phyloP scores from a whole-genome alignment of 2,329 filamentous ascomycete species.

The Ascomycota sp. region DNA sequence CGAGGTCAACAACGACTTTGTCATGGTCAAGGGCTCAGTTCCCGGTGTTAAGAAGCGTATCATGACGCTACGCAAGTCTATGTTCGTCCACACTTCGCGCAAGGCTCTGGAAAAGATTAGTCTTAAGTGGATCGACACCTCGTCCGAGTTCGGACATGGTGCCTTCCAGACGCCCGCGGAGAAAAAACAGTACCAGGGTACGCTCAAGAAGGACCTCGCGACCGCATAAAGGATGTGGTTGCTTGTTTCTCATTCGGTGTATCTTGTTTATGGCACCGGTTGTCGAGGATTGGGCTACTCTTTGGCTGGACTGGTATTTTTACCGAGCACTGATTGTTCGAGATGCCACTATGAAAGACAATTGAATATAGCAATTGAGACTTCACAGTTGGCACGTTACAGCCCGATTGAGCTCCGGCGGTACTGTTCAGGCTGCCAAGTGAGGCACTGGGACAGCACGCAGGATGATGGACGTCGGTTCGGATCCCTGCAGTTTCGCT shows the following conservation, averaged over 20 bases:
- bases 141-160: constrained; percentile 99
- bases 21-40: constrained; percentile 93
- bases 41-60: constrained; percentile 99
- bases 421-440: too few relatives aligned
- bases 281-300: constrained; percentile 26
- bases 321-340: too few relatives aligned
- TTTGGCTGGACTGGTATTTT: constrained; percentile 16
- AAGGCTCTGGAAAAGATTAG: constrained; percentile 97
- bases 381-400: too few relatives aligned
- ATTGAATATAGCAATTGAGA: constrained; percentile 9
- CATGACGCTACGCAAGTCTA: constrained; percentile 96
- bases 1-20: constrained; percentile 97
- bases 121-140: constrained; percentile 99
- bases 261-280: constrained; percentile 30
- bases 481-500: too few relatives aligned
- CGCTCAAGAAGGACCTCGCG: constrained; percentile 90
- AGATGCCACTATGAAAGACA: constrained; percentile 14
- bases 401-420: too few relatives aligned
- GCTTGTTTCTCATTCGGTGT: constrained; percentile 20
- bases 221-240: constrained; percentile 18
- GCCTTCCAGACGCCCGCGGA: constrained; percentile 96
- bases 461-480: too few relatives aligned
- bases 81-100: constrained; percentile 92
- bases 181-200: constrained; percentile 95
- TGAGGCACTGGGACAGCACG: too few relatives aligned